Evolutionary conservation across 768 basidiomycete genomes (phyloP).

Genomic region (Megacollybia marginata): DNA sequence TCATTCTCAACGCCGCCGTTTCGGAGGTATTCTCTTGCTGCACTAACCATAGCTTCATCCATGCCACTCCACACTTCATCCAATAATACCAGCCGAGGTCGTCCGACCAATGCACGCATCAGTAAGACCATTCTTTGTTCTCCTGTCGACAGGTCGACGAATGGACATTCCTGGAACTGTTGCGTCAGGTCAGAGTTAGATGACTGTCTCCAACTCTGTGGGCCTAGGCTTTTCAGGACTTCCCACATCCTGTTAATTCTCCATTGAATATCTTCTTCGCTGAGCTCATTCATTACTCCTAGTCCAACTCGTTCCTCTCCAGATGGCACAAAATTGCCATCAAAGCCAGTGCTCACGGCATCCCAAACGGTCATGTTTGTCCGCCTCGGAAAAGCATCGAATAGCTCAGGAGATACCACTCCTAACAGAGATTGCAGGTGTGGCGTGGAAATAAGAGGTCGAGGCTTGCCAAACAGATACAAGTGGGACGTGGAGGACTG

Average conservation of each 20-base stretch:
- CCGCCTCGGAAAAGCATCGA: conserved; percentile 82
- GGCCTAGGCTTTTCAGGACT: conserved; percentile 62
- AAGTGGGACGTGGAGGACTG: conserved; percentile 28
- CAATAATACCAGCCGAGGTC: conserved; percentile 68
- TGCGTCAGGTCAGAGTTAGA: background rate
- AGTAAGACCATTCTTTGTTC: conserved; percentile 80
- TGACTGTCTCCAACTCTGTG: conserved; percentile 35
- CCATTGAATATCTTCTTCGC: conserved; percentile 24
- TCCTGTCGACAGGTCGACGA: conserved; percentile 59
- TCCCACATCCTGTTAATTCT: conserved; percentile 33
- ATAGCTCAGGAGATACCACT: conserved; percentile 82
- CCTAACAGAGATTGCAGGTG: conserved; percentile 63
- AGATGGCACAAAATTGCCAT: conserved; percentile 66
- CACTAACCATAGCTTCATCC: conserved; percentile 69
- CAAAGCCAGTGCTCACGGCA: conserved; percentile 82
- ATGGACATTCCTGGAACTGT: conserved; percentile 42
- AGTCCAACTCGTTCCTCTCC: conserved; percentile 38
- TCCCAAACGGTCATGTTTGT: conserved; percentile 65
- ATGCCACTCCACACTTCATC: conserved; percentile 96
- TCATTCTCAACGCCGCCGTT: conserved; percentile 37
- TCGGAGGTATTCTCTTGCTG: conserved; percentile 58
- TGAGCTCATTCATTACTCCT: conserved; percentile 26
- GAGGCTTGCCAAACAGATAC: conserved; percentile 53
- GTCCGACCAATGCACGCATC: conserved; percentile 76
- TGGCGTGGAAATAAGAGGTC: conserved; percentile 61